Base-by-base conservation (phyloP, 192 early-diverging fungal genomes). In the Obelidium mucronatum region DNA sequence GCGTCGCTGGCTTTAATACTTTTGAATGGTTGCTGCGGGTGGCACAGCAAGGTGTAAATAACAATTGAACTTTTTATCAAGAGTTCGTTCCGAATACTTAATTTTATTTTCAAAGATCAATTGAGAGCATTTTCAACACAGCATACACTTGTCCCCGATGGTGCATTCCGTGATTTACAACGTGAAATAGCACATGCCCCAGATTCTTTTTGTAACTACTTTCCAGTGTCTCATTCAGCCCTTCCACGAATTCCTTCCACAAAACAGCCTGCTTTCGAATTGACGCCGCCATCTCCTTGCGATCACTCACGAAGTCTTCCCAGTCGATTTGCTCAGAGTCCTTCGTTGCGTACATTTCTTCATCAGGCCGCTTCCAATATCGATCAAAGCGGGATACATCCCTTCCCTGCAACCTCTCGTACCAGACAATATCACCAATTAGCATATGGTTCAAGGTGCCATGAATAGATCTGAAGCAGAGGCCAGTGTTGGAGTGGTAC, bases 401-500 rank as follows among this genome's bases (percentile, higher is more conserved):
- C 5, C 6, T 58, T n/a, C 56, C 56, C 5, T 24, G 56, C 56
- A 58, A 24, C 3, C 5, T 5, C 5, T 58, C 75, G 44, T 31
- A 78, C 76, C 76, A 78, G 24, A 76, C 24, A 28, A 44, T 76
- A 33, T 74, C 69, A 40, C 73, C 19, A 15, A 78, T 55, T 11
- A 76, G 24, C 2, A 79, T 39, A 40, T 79, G 78, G 55, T 79
- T 79, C 44, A 79, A 52, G 30, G 73, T 76, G 42, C 77, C 77
- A 37, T 78, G 77, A 24, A 78, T 78, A 1, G 76, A 79, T 8
- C 78, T 65, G 54, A 79, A 79, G 26, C 75, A 52, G 30, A 79
- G 64, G 15, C 78, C 78, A 1, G 61, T 31, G 78, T 79, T 30
- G n/a, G 78, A 56, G 39, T 33, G 30, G 40, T 79, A 79, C 33